Evolutionary conservation across 345 rosid species (phyloP).

Genomic region (Nephelium lappaceum): DNA sequence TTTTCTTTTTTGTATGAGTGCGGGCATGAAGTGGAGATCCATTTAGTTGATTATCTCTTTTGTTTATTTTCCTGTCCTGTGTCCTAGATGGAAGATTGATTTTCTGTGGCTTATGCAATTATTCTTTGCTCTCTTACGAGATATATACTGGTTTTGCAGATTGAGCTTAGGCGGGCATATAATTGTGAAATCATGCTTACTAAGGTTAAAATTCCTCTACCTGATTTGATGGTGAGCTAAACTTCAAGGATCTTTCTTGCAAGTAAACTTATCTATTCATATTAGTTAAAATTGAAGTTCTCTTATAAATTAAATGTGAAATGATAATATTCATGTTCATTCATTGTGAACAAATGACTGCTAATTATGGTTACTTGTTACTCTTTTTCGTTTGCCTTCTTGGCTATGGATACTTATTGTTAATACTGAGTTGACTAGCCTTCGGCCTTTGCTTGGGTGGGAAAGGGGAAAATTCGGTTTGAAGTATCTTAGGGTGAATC

Average conservation of each 20-base stretch:
- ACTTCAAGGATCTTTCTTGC: slow-evolving; percentile 16
- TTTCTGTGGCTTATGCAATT: slow-evolving; percentile 13
- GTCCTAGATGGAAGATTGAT: slow-evolving; percentile 5
- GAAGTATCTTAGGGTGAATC: not conserved
- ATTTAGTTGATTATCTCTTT: not conserved
- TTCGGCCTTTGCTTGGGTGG: not conserved
- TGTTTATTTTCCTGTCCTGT: not conserved
- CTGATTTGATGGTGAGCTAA: slow-evolving; percentile 69
- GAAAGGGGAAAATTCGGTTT: not conserved
- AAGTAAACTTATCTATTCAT: slow-evolving; percentile 10
- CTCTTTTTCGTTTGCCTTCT: slow-evolving; percentile 15
- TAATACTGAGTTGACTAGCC: not conserved
- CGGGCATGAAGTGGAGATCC: slow-evolving; percentile 17
- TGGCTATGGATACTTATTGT: not conserved
- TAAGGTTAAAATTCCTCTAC: slow-evolving; percentile 77
- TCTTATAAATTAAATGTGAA: not conserved
- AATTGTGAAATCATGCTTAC: slow-evolving; percentile 90
- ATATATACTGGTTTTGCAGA: slow-evolving; percentile 52
- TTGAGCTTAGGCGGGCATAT: slow-evolving; percentile 82
- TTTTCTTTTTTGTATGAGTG: not conserved
- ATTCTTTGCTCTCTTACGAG: slow-evolving; percentile 31
- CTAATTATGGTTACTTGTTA: not conserved
- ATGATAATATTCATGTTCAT: not conserved
- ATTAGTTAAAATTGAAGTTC: not conserved
- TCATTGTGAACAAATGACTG: not conserved